Evolutionary conservation across 345 rosid species (phyloP).

Genomic region (Brassica nigra): DNA sequence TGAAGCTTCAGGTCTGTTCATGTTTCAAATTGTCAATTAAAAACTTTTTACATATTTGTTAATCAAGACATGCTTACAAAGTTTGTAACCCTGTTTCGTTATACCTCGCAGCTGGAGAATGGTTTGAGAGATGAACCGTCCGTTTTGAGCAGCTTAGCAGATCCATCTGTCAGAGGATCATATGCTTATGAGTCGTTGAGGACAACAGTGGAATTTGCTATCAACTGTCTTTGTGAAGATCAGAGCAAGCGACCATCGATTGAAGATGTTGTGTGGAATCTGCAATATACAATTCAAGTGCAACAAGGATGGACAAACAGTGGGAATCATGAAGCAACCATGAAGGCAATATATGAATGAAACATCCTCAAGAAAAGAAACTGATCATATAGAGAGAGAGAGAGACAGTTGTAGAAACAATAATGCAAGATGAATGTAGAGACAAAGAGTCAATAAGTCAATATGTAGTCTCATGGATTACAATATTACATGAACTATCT

Average conservation of each 20-base stretch:
- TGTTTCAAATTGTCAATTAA: slow-evolving; percentile 2
- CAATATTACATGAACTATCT: not conserved
- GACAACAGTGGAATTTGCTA: slow-evolving; percentile 68
- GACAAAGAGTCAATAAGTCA: slow-evolving; percentile 1
- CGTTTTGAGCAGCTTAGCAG: slow-evolving; percentile 47
- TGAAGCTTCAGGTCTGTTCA: slow-evolving; percentile 58
- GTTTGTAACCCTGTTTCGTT: slow-evolving; percentile 1
- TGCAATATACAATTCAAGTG: slow-evolving; percentile 86
- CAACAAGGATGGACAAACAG: slow-evolving; percentile 90
- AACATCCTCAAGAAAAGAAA: not conserved
- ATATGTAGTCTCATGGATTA: slow-evolving; percentile 7
- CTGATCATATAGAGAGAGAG: not conserved
- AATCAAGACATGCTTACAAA: not conserved
- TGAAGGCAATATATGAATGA: slow-evolving; percentile 32
- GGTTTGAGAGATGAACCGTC: slow-evolving; percentile 64
- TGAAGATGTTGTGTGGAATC: slow-evolving; percentile 90
- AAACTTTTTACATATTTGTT: not conserved
- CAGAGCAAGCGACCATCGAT: slow-evolving; percentile 68
- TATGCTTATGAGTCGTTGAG: slow-evolving; percentile 80
- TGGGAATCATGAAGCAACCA: slow-evolving; percentile 50
- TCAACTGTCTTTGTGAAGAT: slow-evolving; percentile 69
- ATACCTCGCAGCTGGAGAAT: slow-evolving; percentile 54
- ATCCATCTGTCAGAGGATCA: slow-evolving; percentile 65
- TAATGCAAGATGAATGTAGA: not conserved
- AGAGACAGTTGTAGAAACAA: slow-evolving; percentile 1